Conservation (phyloP, 129 eudicot genomes). For the Helichrysum umbraculigerum region DNA sequence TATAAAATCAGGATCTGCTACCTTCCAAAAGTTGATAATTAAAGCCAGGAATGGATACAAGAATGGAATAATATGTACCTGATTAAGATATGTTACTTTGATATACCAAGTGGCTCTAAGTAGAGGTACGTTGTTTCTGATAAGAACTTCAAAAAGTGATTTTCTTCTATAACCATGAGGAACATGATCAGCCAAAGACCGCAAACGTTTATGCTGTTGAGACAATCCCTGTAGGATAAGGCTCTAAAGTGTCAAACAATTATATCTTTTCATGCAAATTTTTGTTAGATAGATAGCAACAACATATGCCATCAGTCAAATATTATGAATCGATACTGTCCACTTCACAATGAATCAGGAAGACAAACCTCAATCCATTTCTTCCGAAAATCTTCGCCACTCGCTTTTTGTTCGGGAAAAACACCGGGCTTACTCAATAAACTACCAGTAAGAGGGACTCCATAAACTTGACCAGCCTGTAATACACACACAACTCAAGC, state of each 20-base stretch:
- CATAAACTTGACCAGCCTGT: slow-evolving; percentile 99
- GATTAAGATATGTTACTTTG: slow-evolving; percentile 94
- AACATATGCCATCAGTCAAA: background rate
- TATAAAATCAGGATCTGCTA: slow-evolving; percentile 29
- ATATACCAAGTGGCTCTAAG: slow-evolving; percentile 95
- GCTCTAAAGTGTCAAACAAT: slow-evolving; percentile 5
- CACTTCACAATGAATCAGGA: background rate
- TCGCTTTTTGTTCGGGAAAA: slow-evolving; percentile 83
- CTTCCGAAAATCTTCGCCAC: slow-evolving; percentile 80
- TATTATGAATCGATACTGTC: background rate
- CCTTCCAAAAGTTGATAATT: slow-evolving; percentile 19
- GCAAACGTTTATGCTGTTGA: slow-evolving; percentile 88
- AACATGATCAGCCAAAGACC: slow-evolving; percentile 86
- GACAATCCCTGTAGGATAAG: slow-evolving; percentile 72
- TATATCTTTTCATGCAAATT: background rate
- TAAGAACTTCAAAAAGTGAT: slow-evolving; percentile 86
- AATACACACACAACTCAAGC: slow-evolving; percentile 21
- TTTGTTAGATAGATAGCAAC: background rate
- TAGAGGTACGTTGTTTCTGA: slow-evolving; percentile 87
- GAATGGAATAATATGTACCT: slow-evolving; percentile 47
- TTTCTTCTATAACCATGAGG: slow-evolving; percentile 88
- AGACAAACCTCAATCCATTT: slow-evolving; percentile 94
- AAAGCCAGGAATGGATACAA: background rate
- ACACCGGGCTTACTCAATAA: slow-evolving; percentile 68
- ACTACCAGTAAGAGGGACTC: slow-evolving; percentile 85